phyloP scores from a whole-genome alignment of 2,329 filamentous ascomycete species.

The Dendrostoma leiphaemia region DNA sequence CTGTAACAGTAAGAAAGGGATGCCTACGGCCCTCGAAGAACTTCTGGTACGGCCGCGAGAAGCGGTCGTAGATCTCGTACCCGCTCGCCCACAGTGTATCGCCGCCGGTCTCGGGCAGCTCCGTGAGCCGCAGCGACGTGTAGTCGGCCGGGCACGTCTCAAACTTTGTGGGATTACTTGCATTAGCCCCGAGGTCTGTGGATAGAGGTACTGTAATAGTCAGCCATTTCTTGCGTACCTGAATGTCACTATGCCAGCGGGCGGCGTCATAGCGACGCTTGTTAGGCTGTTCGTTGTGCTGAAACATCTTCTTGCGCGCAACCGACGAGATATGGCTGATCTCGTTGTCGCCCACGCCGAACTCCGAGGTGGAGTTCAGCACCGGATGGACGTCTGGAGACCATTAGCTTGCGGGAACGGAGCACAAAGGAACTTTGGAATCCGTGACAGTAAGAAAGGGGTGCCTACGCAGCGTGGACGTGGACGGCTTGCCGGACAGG shows the following conservation, averaged over 20 bases:
- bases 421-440: no score
- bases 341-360: slow-evolving; percentile 37
- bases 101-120: slow-evolving; percentile 52
- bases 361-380: slow-evolving; percentile 36
- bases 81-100: slow-evolving; percentile 64
- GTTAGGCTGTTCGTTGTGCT: slow-evolving; percentile 23
- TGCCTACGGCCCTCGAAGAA: slow-evolving; percentile 51
- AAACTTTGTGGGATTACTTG: no score
- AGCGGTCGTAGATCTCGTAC: slow-evolving; percentile 58
- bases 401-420: no score
- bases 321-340: slow-evolving; percentile 45
- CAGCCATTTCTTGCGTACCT: no score
- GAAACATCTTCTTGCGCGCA: slow-evolving; percentile 30
- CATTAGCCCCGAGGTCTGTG: no score
- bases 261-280: slow-evolving; percentile 31
- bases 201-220: no score
- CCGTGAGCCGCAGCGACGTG: slow-evolving; percentile 55
- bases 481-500: slow-evolving; percentile 45
- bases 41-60: slow-evolving; percentile 47
- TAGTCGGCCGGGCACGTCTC: slow-evolving; percentile 60
- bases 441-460: no score
- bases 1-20: no score
- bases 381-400: slow-evolving; percentile 49
- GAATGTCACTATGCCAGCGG: slow-evolving; percentile 53
- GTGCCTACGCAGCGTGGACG: slow-evolving; percentile 44